Evolutionary conservation across 345 rosid genomes (phyloP).

Genomic region (Luvunga scandens): DNA sequence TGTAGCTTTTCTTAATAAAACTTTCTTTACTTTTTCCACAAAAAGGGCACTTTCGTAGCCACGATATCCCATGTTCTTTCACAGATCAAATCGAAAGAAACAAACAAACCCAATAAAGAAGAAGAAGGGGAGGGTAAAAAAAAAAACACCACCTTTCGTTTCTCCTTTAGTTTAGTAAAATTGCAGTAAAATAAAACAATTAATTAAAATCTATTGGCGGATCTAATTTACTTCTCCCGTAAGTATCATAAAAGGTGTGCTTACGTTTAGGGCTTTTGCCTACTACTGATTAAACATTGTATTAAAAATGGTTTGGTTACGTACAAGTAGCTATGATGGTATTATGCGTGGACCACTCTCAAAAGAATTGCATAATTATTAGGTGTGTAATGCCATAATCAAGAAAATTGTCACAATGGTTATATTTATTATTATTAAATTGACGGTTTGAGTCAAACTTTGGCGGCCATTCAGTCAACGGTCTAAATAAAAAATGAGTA

Average conservation of each 20-base stretch:
- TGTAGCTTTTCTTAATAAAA: background rate
- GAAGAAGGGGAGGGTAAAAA: background rate
- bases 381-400: background rate
- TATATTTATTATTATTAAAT: background rate
- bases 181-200: conserved; percentile 2
- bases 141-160: conserved; percentile 11
- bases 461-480: background rate
- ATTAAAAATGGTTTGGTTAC: background rate
- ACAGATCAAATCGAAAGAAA: conserved; percentile 21
- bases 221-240: background rate
- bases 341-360: background rate
- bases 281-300: background rate
- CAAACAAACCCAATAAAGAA: background rate
- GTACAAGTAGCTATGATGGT: background rate
- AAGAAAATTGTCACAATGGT: background rate
- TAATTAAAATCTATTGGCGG: background rate
- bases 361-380: background rate
- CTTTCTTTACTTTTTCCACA: conserved; percentile 8
- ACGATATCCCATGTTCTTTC: conserved; percentile 46
- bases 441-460: conserved; percentile 10
- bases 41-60: conserved; percentile 22
- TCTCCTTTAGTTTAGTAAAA: background rate
- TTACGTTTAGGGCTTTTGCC: background rate
- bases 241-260: background rate
- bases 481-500: background rate